Conservation (phyloP, 495 filamentous ascomycete species). For the Hyaloscypha bicolor region DNA sequence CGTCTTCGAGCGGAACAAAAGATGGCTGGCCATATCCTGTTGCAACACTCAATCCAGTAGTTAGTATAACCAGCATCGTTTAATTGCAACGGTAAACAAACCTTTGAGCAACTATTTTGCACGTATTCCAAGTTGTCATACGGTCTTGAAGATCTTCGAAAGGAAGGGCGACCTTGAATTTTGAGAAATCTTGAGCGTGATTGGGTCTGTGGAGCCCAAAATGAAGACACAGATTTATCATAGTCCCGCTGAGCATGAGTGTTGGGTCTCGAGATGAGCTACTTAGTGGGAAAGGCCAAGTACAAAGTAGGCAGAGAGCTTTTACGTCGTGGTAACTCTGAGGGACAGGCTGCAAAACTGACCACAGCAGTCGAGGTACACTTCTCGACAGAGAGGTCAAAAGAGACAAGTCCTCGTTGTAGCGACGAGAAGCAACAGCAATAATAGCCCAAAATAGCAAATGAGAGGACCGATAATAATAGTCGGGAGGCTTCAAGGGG, state of each 20-base stretch:
- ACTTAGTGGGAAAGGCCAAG: constrained; percentile 84
- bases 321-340: constrained; percentile 87
- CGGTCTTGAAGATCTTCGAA: constrained; percentile 81
- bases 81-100: not conserved
- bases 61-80: too few relatives aligned
- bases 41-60: too few relatives aligned
- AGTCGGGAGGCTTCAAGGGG: constrained; percentile 63
- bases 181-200: constrained; percentile 84
- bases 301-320: constrained; percentile 81
- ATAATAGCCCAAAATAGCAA: constrained; percentile 87
- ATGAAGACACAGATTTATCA: constrained; percentile 88
- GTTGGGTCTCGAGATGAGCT: constrained; percentile 82
- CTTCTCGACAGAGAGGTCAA: constrained; percentile 69
- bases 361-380: constrained; percentile 75
- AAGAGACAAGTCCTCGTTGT: constrained; percentile 60
- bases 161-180: constrained; percentile 70
- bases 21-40: too few relatives aligned
- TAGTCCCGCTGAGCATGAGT: constrained; percentile 80
- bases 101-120: constrained; percentile 84
- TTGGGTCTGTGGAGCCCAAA: constrained; percentile 85
- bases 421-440: constrained; percentile 75
- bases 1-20: too few relatives aligned
- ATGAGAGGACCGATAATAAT: constrained; percentile 70
- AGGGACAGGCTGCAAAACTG: constrained; percentile 74
- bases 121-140: constrained; percentile 83